Base-by-base conservation (phyloP, 805 yeast genomes). In the Sugiyamaella mastotermitis region DNA sequence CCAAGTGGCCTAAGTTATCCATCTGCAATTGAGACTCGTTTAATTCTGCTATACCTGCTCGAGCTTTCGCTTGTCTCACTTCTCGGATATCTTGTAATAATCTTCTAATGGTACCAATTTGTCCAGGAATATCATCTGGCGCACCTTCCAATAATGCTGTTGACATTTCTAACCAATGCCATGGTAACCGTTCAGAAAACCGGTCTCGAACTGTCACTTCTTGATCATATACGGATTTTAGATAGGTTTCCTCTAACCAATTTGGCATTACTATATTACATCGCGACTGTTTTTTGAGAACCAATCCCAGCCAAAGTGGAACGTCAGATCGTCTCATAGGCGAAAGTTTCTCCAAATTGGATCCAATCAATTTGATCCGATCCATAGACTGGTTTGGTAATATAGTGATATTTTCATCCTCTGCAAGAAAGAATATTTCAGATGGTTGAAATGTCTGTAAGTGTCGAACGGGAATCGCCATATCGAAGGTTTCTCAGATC, bases 291-390 rank as follows among this genome's bases (percentile, higher is more conserved):
- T 80, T 77, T 53, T 85, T 86, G 35, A 92, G 64, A 15, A 88
- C 63, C 5, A 88, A 56, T 0, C 97, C 97, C 15, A 84, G 65
- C 97, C 97, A 92, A 1, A 90, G 46, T 0, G 96, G 94, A 0
- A 92, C 77, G 33, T 72, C 66, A 14, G 71, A 72, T 37, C 88
- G 69, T 43, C 80, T 72, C 72, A 83, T 69, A 0, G 94, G 85
- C 31, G 72, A 59, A 24, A 85, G 61, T 5, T 68, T 63, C 0
- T 90, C 87, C 20, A 46, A 29, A 29, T 63, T 32, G 67, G 72
- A 75, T 3, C 88, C 84, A 32, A 81, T 77, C 31, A 83, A 65
- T 31, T 72, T 74, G 14, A 80, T 61, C n/a, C 78, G 68, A 24
- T 74, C 75, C 75, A 82, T 70, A 2, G 79, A 61, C 53, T 80